Evolutionary conservation across 352 stramenopile species (phyloP).

Genomic region (Pythium rhizo-oryzae): DNA sequence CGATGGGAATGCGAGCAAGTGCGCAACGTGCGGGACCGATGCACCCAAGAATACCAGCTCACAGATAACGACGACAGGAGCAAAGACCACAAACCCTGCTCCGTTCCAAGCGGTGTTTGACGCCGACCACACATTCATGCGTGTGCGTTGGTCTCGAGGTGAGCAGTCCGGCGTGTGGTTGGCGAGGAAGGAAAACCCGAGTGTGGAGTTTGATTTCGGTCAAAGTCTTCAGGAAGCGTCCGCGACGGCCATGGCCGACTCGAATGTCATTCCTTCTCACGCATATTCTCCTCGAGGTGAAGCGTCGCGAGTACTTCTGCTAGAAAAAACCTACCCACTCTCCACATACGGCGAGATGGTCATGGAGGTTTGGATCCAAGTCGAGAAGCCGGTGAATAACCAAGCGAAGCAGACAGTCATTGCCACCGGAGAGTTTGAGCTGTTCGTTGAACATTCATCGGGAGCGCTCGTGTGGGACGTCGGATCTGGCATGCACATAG

Average conservation of each 20-base stretch:
- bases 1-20: conserved; percentile 55
- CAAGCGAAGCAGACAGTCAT: conserved; percentile 47
- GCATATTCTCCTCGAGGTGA: conserved; percentile 67
- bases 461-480: conserved; percentile 60
- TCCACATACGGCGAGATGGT: conserved; percentile 65
- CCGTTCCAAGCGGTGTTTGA: conserved; percentile 70
- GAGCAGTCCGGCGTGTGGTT: conserved; percentile 86
- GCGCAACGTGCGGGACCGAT: conserved; percentile 70
- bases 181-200: conserved; percentile 45
- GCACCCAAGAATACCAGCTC: conserved; percentile 45
- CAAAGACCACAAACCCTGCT: conserved; percentile 72
- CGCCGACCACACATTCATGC: conserved; percentile 69
- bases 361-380: conserved; percentile 71
- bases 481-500: conserved; percentile 44
- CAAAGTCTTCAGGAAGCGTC: conserved; percentile 34
- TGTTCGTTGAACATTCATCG: conserved; percentile 39
- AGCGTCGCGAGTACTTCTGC: conserved; percentile 45
- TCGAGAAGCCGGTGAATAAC: conserved; percentile 21
- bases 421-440: conserved; percentile 63
- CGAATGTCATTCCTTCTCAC: conserved; percentile 40
- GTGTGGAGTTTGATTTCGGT: conserved; percentile 42
- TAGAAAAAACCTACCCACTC: conserved; percentile 60
- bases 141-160: conserved; percentile 77
- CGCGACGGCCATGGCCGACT: conserved; percentile 61
- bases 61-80: conserved; percentile 33